These are phyloP conservation scores for Aphanomyces stellatus DNA, from an alignment of 352 stramenopile genomes.

Conservation along the genomic window DNA sequence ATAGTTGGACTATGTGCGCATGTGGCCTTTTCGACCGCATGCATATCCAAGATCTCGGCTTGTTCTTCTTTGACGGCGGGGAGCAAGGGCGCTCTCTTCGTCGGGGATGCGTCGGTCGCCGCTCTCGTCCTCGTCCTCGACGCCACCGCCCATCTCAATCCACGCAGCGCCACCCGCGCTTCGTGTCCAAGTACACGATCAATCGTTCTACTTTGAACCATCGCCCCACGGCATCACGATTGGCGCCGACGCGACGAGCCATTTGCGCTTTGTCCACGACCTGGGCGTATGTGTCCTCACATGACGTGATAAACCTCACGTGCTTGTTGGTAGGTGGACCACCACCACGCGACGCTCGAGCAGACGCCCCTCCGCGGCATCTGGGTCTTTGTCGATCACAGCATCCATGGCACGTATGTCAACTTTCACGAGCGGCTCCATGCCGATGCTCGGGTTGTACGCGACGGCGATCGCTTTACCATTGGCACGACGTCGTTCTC, in stretches of 20 bases:
- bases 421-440: slow-evolving; percentile 36
- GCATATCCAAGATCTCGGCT: no score
- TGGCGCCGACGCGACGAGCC: not conserved
- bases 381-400: slow-evolving; percentile 79
- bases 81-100: no score
- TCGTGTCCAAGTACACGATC: not conserved
- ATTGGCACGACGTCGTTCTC: slow-evolving; percentile 48
- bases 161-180: not conserved
- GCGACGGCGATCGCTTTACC: slow-evolving; percentile 42
- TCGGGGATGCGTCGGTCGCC: no score
- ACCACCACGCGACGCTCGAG: slow-evolving; percentile 42
- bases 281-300: not conserved
- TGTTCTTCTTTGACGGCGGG: no score
- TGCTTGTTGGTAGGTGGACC: slow-evolving; percentile 2
- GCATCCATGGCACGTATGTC: slow-evolving; percentile 34
- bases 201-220: slow-evolving; percentile 5
- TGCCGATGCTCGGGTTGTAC: slow-evolving; percentile 41
- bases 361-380: slow-evolving; percentile 35
- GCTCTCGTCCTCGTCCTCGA: no score
- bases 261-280: slow-evolving; percentile 5
- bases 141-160: no score
- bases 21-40: no score
- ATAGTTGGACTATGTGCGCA: no score
- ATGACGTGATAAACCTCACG: not conserved
- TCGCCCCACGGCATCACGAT: slow-evolving; percentile 9